Evolutionary conservation across 164 flowering plant genomes (phyloP), one percentile per base, ranked within the genome.

Genomic region (Buxus sempervirens): DNA sequence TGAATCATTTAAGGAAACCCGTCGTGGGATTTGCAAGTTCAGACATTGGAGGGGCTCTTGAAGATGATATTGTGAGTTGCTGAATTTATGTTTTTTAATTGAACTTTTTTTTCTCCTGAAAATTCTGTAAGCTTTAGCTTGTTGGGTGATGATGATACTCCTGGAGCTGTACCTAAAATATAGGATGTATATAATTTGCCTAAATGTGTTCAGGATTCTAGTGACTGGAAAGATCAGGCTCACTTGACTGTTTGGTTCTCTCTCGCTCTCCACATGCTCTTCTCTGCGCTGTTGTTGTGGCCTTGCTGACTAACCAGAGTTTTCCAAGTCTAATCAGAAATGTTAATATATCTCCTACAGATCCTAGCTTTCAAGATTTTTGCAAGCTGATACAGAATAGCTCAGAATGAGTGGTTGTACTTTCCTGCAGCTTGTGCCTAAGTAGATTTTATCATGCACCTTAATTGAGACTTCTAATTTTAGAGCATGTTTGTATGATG

Each of bases 21-120:
- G 96, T 9, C 98, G 96, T 70, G 98, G 97, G 42, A 91, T 94
- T 67, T 91, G 96, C 90, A 94, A 78, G 75, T 88, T 69, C 75
- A 86, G 92, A 72, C 77, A 78, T 27, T 83, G 90, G 89, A 84
- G 58, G 73, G 72, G 75, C 70, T 82, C 85, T 72, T 88, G 79
- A 81, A 64, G 63, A 27, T 26, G 48, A 49, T 19, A 21, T 45
- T 36, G 73, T 67, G 64, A 72, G 62, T 70, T 66, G 54, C 38
- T 68, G 3, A 41, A 1, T 12, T 61, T 60, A 10, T 1, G 13
- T 15, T 45, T 10, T 45, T 5, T 10, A 1, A 45, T 45, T 45
- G 38, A 32, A 4, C 18, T 45, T 10, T 15, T 41, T 41, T 5
- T 41, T 41, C 8, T 12, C 45, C 12, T 5, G 45, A 41, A 41